Percentiles rank a stretch among this genome's conserved stretches.
Evolutionary conservation across 768 basidiomycete genomes (phyloP).

Genomic region (Agrocybe praecox): DNA sequence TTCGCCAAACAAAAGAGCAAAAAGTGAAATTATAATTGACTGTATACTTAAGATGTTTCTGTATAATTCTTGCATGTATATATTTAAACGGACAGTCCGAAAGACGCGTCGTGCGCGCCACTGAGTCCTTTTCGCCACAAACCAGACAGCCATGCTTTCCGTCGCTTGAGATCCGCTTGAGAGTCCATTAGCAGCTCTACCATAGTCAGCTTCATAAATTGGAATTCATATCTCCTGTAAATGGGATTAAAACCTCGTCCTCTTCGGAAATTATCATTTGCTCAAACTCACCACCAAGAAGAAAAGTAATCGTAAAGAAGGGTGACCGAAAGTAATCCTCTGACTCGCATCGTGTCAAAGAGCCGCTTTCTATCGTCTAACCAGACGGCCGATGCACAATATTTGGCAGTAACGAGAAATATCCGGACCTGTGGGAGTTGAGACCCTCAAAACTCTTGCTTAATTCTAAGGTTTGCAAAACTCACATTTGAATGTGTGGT

Average conservation of each 20-base stretch:
- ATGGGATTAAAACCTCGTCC: neutral
- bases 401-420: slow-evolving; percentile 90
- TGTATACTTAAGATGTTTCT: neutral
- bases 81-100: slow-evolving; percentile 49
- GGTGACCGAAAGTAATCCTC: slow-evolving; percentile 51
- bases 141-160: slow-evolving; percentile 66
- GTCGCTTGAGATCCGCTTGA: slow-evolving; percentile 55
- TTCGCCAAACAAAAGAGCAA: slow-evolving; percentile 40
- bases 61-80: neutral
- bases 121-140: slow-evolving; percentile 57
- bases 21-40: slow-evolving; percentile 1
- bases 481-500: slow-evolving; percentile 84
- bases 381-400: slow-evolving; percentile 83
- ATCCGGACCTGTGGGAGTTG: slow-evolving; percentile 62
- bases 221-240: slow-evolving; percentile 59
- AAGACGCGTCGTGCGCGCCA: slow-evolving; percentile 73
- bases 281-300: slow-evolving; percentile 67
- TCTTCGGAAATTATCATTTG: neutral
- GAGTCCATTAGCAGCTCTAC: slow-evolving; percentile 67
- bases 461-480: neutral
- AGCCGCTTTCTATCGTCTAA: slow-evolving; percentile 59
- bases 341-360: slow-evolving; percentile 45
- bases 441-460: slow-evolving; percentile 7
- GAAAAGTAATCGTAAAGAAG: slow-evolving; percentile 51
- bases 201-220: slow-evolving; percentile 49